Evolutionary conservation across 176 grass and related monocot species (phyloP), one percentile per base, ranked within the genome.

Genomic region (Oryza australiensis): DNA sequence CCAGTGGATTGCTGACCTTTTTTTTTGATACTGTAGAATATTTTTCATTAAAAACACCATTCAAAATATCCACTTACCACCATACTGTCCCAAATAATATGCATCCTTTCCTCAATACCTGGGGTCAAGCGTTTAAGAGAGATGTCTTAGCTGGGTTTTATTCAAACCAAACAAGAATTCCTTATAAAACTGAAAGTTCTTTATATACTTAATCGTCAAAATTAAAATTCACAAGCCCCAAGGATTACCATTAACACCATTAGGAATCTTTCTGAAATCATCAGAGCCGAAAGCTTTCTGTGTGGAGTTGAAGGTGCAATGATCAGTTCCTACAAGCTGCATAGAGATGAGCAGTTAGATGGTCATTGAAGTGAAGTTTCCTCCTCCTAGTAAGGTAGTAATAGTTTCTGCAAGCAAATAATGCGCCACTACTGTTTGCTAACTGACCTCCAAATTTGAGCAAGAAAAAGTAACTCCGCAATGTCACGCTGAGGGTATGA

Each of bases 311-410:
- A 98, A 98, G 66, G 88, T 80, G 85, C 93, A 95, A 70, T 98
- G 96, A 86, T 98, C 96, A 74, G 96, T 98, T 80, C 92, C 93
- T 28, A 98, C 96, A 90, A 98, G 93, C 96, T 98, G 86, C 74
- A 87, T n/a, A 71, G 3, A 77, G 72, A 67, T 72, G 75, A 40
- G 12, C 26, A 68, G 20, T 81, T 73, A 72, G 42, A 70, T 80
- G 41, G 5, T 85, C 78, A 78, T 41, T 8, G 46, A 73, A 75
- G 23, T 40, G 0, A 30, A n/a, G 14, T 28, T 77, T 83, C 7
- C 26, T 42, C 2, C 8, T 26, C 67, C 34, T 67, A 73, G 7
- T n/a, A 72, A 77, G 32, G 42, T 29, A 13, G 43, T 26, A 73
- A 29, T 45, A 30, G 24, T 14, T 75, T 26, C 16, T 23, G 70